phyloP scores from a whole-genome alignment of 2,329 filamentous ascomycete species.

The Cercospora zeae-maydis region DNA sequence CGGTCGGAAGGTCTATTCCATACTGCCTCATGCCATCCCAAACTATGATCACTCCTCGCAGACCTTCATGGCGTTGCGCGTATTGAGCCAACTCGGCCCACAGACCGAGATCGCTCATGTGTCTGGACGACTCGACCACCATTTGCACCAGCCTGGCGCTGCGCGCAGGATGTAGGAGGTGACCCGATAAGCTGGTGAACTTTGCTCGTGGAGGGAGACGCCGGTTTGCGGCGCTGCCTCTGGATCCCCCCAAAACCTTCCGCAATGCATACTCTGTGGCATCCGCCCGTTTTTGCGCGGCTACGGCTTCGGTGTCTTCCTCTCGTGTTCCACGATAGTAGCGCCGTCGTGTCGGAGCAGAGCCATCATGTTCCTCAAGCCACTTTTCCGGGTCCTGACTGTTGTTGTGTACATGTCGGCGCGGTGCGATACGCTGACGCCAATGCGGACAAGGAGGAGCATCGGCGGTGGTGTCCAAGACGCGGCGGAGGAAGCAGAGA shows the following conservation, averaged over 20 bases:
- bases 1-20: constrained; percentile 41
- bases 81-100: constrained; percentile 45
- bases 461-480: constrained; percentile 23
- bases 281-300: background rate
- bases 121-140: constrained; percentile 34
- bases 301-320: background rate
- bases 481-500: constrained; percentile 38
- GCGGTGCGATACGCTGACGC: background rate
- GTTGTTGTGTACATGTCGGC: background rate
- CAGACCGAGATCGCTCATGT: constrained; percentile 33
- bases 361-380: background rate
- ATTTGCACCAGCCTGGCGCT: constrained; percentile 18
- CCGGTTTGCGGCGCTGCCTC: background rate
- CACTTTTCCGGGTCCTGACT: background rate
- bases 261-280: constrained; percentile 17
- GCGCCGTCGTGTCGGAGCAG: background rate
- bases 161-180: background rate
- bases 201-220: background rate
- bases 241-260: constrained; percentile 10
- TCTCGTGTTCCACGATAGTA: constrained; percentile 1
- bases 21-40: constrained; percentile 42
- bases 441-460: background rate
- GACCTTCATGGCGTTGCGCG: constrained; percentile 41
- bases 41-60: constrained; percentile 41
- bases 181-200: background rate